Evolutionary conservation across 1,284 basidiomycete genomes (phyloP), one percentile per base, ranked within the genome.

Genomic region (Leccinum pallidistipes): DNA sequence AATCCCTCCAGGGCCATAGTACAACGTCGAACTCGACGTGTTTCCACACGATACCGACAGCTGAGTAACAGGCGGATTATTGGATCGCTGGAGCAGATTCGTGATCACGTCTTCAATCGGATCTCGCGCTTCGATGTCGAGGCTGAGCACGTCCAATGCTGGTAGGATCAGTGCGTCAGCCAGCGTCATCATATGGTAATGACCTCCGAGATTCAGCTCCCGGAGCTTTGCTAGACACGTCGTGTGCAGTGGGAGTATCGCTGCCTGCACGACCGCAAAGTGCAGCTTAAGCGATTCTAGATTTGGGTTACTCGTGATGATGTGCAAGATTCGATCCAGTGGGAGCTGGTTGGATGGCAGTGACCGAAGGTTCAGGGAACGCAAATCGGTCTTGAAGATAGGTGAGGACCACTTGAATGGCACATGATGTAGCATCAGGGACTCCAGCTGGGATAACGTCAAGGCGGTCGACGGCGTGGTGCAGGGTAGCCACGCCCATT

Each of bases 361-460:
- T 1, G 86, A 81, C 24, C 85, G 85, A 43, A 91, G 79, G 58
- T 82, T 83, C 56, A 91, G 78, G 2, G 80, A 78, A 36, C 78
- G 80, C 9, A 91, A 77, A 63, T 84, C 82, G 2, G 78, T 76
- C 34, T 78, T 78, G 66, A 90, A 81, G 75, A 90, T 82, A 1
- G 87, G 84, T 0, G 88, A 86, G 2, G 84, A 86, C 84, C 87
- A 89, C 71, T 85, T 88, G 79, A 91, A 91, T 0, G 89, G 88
- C 2, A 86, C 82, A 65, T 88, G 81, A 68, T 87, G 86, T 24
- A 91, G 76, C 32, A 86, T 88, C 16, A 90, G 74, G 0, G 80
- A 80, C 59, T 77, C 72, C 21, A 89, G 76, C 32, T 77, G 78
- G 9, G 82, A 78, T 2, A 86, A 77, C 16, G 75, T 69, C 43